phyloP scores from a whole-genome alignment of 129 eudicot species.

The Helianthus tuberosus region DNA sequence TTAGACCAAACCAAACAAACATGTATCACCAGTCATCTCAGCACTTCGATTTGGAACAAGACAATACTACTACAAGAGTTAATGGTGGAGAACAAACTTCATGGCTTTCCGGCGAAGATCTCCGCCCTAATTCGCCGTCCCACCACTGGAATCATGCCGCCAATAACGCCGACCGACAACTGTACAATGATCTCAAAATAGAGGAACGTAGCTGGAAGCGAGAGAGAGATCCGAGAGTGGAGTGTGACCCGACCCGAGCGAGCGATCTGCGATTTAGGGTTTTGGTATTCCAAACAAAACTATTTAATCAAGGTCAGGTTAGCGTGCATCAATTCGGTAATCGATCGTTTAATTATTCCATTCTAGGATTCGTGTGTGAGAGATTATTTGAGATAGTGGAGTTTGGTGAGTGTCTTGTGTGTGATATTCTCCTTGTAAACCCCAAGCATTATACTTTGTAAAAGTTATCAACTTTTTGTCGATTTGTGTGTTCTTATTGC shows the following conservation, averaged over 20 bases:
- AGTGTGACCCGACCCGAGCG: too few relatives aligned
- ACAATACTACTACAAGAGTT: slow-evolving; percentile 36
- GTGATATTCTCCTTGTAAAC: too few relatives aligned
- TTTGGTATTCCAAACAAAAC: slow-evolving; percentile 24
- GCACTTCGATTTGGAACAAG: slow-evolving; percentile 66
- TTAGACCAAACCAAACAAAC: background rate
- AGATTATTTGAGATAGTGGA: slow-evolving; percentile 46
- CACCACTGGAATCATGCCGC: slow-evolving; percentile 46
- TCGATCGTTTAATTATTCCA: slow-evolving; percentile 32
- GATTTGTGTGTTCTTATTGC: too few relatives aligned
- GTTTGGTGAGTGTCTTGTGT: too few relatives aligned
- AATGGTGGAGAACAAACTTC: slow-evolving; percentile 64
- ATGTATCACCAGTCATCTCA: slow-evolving; percentile 51
- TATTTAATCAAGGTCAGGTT: slow-evolving; percentile 41
- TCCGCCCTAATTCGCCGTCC: slow-evolving; percentile 34
- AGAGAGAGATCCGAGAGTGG: too few relatives aligned
- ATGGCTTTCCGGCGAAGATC: slow-evolving; percentile 71
- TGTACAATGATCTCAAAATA: slow-evolving; percentile 74
- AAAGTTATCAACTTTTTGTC: too few relatives aligned
- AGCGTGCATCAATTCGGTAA: slow-evolving; percentile 34
- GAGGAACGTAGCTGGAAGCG: too few relatives aligned
- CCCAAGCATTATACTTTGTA: too few relatives aligned
- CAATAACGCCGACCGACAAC: slow-evolving; percentile 67
- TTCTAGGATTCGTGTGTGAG: slow-evolving; percentile 78
- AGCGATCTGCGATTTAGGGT: too few relatives aligned